phyloP scores from a whole-genome alignment of 2,329 filamentous ascomycete species.

The Hawksworthiomyces lignivorus region DNA sequence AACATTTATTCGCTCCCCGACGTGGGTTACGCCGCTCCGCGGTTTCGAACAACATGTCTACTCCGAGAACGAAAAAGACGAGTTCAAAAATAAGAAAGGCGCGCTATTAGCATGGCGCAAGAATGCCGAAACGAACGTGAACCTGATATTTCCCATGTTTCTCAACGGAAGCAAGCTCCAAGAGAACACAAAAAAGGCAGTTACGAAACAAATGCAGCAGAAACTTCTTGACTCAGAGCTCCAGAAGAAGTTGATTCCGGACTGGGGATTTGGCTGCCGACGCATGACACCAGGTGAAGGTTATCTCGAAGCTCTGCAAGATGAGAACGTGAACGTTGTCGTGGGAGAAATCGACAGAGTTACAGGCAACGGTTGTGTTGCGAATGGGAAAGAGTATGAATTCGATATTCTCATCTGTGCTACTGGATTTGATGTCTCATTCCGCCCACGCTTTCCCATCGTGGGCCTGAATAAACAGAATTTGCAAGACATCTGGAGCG shows the following conservation, averaged over 20 bases:
- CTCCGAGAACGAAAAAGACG: too few relatives aligned
- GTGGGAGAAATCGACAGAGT: slow-evolving; percentile 30
- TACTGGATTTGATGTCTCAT: slow-evolving; percentile 28
- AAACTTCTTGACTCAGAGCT: slow-evolving; percentile 38
- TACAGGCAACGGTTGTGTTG: slow-evolving; percentile 21
- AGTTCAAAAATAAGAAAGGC: too few relatives aligned
- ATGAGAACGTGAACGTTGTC: slow-evolving; percentile 35
- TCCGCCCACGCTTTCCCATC: slow-evolving; percentile 22
- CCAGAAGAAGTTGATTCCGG: slow-evolving; percentile 33
- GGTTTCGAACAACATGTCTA: slow-evolving; percentile 36
- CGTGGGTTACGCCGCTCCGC: slow-evolving; percentile 57
- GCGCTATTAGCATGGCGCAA: too few relatives aligned
- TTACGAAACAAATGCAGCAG: too few relatives aligned
- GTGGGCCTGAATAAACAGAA: slow-evolving; percentile 2
- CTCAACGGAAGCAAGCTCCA: too few relatives aligned
- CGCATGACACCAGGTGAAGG: slow-evolving; percentile 34
- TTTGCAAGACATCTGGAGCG: slow-evolving; percentile 12
- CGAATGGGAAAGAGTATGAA: slow-evolving; percentile 20
- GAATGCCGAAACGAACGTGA: too few relatives aligned
- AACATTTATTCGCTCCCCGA: slow-evolving; percentile 8
- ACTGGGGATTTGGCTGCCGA: slow-evolving; percentile 34
- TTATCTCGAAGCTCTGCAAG: slow-evolving; percentile 32
- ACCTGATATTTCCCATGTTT: too few relatives aligned
- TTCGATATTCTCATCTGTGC: slow-evolving; percentile 24
- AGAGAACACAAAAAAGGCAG: too few relatives aligned